Base-by-base conservation (phyloP, 2,329 filamentous ascomycete species). In the Endoconidiophora laricicola region DNA sequence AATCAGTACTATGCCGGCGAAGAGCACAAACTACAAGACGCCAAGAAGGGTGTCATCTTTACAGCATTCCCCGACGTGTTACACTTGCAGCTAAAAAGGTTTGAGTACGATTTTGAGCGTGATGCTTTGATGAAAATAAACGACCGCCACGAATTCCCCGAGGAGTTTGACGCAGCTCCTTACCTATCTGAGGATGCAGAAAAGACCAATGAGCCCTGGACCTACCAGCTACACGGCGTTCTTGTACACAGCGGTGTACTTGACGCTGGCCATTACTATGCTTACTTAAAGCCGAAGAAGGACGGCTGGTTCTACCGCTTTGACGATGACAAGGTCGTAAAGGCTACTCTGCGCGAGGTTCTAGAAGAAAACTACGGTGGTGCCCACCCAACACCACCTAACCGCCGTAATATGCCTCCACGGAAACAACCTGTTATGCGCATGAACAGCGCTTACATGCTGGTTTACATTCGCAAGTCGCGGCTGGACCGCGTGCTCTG, bases 101-200 rank as follows among this genome's bases (percentile, higher is more conserved):
- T 98, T 64, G 87, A 98, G 63, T 98, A 98, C 66, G 91, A 98
- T 65, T 84, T 95, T 59, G 83, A 94, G 57, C 79, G 86, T 58
- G 90, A 96, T 61, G 87, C 86, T 56, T 95, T 96, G 85, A 95
- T 94, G 83, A 98, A 98, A 68, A 87, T 98, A 62, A 93, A 94
- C 59, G 86, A 93, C 58, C 79, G 86, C 52, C 90, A 91, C 66
- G 86, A 93, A 60, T 94, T 91, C 57, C 86, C 86, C 1, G 85
- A 93, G 54, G 68, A 76, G 51, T 86, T 87, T 59, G 85, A 94
- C 60, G 86, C 88, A 5, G 72, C 84, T 0, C 87, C 87, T 0
- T 98, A 91, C 61, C 76, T 98, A 18, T 83, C 86, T 10, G 81
- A 86, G 22, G 81, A 86, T 54, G 86, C 86, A 23, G 88, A 95